Evolutionary conservation across 768 basidiomycete species (phyloP), one percentile per base, ranked within the genome.

Genomic region (Termitomyces sp.): DNA sequence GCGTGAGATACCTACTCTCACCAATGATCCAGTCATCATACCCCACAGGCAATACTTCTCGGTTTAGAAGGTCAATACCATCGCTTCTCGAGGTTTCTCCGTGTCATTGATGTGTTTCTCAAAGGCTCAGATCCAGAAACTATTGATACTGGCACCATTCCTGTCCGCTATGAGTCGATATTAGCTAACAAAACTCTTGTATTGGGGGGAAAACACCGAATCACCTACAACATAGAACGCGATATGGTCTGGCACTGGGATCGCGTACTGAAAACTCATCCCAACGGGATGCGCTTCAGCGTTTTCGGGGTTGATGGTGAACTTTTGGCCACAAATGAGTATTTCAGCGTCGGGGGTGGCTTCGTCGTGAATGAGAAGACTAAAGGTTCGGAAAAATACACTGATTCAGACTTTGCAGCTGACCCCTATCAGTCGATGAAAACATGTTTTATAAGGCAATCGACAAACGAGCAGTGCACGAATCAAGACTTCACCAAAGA

Each of bases 341-440:
- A 96, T 64, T 97, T 91, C 66, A 92, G 89, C 52, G 93, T 97
- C 46, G 93, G 94, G 2, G 94, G 94, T 41, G 94, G 94, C 2
- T 97, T 96, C 66, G 94, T 96, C 3, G 93, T 97, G 23, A 97
- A 97, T 63, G 91, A 94, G 38, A 90, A 93, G 68, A 97, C 94
- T 1, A 88, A 94, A 77, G 85, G 90, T 87, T 10, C 27, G 64
- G 45, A 5, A 31, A 11, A 25, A 25, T 9, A 36, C 3, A 15
- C 22, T 11, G 16, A n/a, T 5, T 18, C 3, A 27, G 16, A 10
- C 23, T 39, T 41, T 22, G 36, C 20, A 9, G 10, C 36, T 12
- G 29, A 53, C 48, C 49, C 33, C 12, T 45, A 6, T 47, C 44
- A 89, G 91, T 86, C 52, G 93, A 93, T 61, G 95, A 98, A 73